Conservation (phyloP, 768 basidiomycete species). For the Suillus brevipes region DNA sequence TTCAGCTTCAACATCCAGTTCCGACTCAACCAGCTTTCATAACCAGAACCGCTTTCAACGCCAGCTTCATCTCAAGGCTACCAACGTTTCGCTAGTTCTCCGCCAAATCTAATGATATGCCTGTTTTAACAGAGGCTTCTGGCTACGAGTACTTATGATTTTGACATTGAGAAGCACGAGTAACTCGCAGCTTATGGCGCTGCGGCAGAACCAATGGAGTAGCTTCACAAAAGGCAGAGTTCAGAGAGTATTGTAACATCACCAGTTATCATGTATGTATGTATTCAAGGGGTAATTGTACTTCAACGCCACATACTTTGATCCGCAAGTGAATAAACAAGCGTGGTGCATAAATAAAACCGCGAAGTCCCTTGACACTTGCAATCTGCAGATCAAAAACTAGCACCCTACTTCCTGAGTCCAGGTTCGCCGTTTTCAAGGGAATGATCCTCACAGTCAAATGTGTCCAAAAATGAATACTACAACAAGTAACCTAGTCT, state of each 20-base stretch:
- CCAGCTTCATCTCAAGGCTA: no score
- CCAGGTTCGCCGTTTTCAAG: not conserved
- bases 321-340: not conserved
- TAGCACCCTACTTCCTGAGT: not conserved
- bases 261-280: not conserved
- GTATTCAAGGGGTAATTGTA: not conserved
- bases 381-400: not conserved
- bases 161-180: no score
- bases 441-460: not conserved
- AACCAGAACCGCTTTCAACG: no score
- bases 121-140: not conserved
- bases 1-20: no score
- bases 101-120: no score
- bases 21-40: no score
- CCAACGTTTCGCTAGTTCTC: no score
- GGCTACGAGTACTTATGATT: not conserved
- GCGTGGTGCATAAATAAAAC: not conserved
- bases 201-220: no score
- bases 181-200: no score
- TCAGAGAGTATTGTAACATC: not conserved
- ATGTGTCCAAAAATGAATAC: not conserved
- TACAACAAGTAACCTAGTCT: not conserved
- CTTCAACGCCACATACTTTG: no score
- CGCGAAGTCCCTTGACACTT: not conserved
- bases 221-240: no score